These are phyloP conservation scores for Malus hybrid DNA, from an alignment of 331 rosid genomes.

Conservation along the genomic window DNA sequence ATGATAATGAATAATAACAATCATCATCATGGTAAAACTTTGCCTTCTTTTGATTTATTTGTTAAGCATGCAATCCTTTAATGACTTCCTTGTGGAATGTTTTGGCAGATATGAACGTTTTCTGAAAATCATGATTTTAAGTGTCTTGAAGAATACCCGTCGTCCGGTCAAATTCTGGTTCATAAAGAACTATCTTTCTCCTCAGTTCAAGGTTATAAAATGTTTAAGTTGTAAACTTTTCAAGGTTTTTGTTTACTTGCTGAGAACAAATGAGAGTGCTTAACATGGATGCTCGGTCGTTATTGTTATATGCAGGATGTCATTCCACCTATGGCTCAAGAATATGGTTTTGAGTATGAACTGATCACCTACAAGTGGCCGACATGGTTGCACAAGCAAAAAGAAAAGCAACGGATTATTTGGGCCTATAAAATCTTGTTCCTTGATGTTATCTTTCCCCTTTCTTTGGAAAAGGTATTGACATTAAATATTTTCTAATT, in stretches of 20 bases:
- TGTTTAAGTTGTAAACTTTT: neutral
- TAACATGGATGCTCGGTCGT: constrained; percentile 15
- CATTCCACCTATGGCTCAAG: constrained; percentile 91
- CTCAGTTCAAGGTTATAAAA: constrained; percentile 79
- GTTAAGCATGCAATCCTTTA: neutral
- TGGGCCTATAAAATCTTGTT: constrained; percentile 99
- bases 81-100: constrained; percentile 11
- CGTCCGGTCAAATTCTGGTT: constrained; percentile 99
- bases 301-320: constrained; percentile 49
- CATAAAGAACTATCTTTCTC: constrained; percentile 96
- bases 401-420: constrained; percentile 92
- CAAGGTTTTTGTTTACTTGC: neutral
- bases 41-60: neutral
- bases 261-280: constrained; percentile 6
- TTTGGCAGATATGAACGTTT: constrained; percentile 89
- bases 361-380: constrained; percentile 98
- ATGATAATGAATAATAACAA: too few relatives aligned
- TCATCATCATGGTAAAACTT: neutral
- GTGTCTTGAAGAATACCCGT: constrained; percentile 81
- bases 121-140: constrained; percentile 91
- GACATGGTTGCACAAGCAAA: constrained; percentile 98
- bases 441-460: constrained; percentile 97
- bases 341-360: constrained; percentile 86
- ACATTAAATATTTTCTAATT: neutral
- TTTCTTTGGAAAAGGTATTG: constrained; percentile 89